Evolutionary conservation across 2,329 filamentous ascomycete species (phyloP), one percentile per base, ranked within the genome.

Genomic region (Alternaria sp.): DNA sequence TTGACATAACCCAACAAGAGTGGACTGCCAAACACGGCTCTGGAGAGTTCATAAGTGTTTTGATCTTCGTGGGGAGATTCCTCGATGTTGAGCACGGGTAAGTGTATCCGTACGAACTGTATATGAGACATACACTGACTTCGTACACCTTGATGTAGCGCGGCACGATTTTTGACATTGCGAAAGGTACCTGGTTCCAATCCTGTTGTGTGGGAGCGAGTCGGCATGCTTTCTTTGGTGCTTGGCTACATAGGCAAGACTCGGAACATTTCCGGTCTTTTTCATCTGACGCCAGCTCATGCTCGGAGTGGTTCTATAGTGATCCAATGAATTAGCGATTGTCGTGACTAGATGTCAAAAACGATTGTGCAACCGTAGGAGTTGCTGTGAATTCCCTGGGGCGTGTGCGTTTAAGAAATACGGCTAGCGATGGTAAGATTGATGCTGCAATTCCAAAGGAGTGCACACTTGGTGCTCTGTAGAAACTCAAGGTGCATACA

Each of bases 41-140:
- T 8, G 55, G 62, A 15, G 65, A 67, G 21, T 23, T 67, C 12
- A 56, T 65, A 11, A 65, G 62, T 55, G 60, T 65, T 26, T 30
- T 67, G 18, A 14, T 67, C 26, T 67, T 67, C 51, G 53, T 55
- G 7, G 63, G 59, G 7, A 58, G 33, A 51, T 61, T 63, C 44
- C 41, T 53, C 4, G 26, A 43, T 30, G 55, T n/a, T 10, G 30
- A 61, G 30, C 62, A 67, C 33, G 65, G 37, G 37, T 41, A 41
- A 41, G 37, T 41, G 37, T 18, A 41, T 41, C 1, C 0, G 37
- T 41, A 18, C 37, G 33, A 41, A 11, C n/a, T 41, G 4, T 18
- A 41, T 18, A 41, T 41, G n/a, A 18, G 37, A 41, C 37, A 41
- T 10, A 41, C 37, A 18, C 37, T 41, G 9, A 41, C n/a, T 0